Conservation (phyloP, 495 filamentous ascomycete genomes). For the Lophiostoma macrostomum region DNA sequence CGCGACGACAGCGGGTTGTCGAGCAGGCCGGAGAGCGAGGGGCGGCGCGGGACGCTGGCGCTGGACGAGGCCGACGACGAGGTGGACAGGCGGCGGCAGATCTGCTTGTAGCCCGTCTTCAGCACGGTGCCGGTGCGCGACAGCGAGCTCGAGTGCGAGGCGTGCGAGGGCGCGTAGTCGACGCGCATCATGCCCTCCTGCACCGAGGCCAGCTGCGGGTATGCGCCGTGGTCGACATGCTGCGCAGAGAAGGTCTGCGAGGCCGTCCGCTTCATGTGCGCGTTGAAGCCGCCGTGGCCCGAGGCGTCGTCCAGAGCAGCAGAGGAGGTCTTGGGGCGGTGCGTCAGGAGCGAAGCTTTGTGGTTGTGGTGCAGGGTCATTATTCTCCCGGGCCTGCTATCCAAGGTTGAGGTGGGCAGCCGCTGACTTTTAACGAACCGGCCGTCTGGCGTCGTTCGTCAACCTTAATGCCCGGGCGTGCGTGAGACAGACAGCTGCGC, state of each 20-base stretch:
- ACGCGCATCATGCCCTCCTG: conserved; percentile 8
- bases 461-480: too few relatives aligned
- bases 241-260: conserved; percentile 28
- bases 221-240: conserved; percentile 11
- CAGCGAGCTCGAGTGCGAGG: conserved; percentile 22
- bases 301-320: conserved; percentile 16
- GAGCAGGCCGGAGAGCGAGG: neutral
- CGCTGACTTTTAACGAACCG: too few relatives aligned
- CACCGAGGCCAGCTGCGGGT: conserved; percentile 7
- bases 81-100: conserved; percentile 27
- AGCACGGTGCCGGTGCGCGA: conserved; percentile 18
- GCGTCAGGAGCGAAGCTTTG: conserved; percentile 26
- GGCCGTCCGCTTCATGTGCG: conserved; percentile 30
- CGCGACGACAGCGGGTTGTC: conserved; percentile 2
- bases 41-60: neutral
- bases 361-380: neutral
- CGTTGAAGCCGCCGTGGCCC: neutral
- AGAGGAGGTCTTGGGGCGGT: conserved; percentile 32
- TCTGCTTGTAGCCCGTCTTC: conserved; percentile 15
- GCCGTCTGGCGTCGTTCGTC: too few relatives aligned
- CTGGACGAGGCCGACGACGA: too few relatives aligned
- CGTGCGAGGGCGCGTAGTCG: neutral
- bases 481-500: too few relatives aligned
- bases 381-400: neutral
- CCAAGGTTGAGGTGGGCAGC: neutral